A percentile compares a stretch with the other conserved stretches of the same genome.
These are phyloP conservation scores for Centrapalus pauciflorus DNA, from an alignment of 129 eudicot genomes.

Conservation along the genomic window DNA sequence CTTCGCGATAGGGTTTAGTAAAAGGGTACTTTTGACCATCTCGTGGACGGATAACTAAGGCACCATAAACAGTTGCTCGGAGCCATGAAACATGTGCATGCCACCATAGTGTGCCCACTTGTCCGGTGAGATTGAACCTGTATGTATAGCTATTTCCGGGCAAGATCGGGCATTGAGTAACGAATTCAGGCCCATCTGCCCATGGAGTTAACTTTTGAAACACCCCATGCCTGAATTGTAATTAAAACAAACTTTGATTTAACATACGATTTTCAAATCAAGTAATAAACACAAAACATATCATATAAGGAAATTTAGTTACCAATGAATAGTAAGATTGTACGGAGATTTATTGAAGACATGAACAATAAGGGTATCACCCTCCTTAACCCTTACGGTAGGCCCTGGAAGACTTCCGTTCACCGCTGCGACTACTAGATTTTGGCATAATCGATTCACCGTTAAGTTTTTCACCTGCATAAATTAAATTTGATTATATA, in stretches of 20 bases:
- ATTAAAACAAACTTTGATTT: neutral
- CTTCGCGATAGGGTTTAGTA: conserved; percentile 56
- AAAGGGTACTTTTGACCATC: conserved; percentile 56
- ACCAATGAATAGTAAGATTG: conserved; percentile 82
- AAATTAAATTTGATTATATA: neutral
- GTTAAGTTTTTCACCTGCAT: conserved; percentile 60
- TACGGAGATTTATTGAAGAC: conserved; percentile 69
- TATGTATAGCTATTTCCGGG: conserved; percentile 75
- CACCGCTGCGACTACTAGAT: conserved; percentile 55
- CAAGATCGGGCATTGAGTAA: conserved; percentile 70
- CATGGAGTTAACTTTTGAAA: conserved; percentile 58
- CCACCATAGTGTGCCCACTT: conserved; percentile 95
- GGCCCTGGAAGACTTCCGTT: conserved; percentile 89
- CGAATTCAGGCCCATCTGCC: conserved; percentile 76
- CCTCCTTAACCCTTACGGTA: conserved; percentile 56
- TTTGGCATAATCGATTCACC: conserved; percentile 41
- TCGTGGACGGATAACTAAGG: conserved; percentile 64
- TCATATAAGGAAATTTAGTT: neutral
- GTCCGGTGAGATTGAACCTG: conserved; percentile 54
- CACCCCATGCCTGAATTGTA: conserved; percentile 64
- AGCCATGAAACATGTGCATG: conserved; percentile 70
- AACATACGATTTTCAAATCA: neutral
- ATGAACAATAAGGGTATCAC: conserved; percentile 70
- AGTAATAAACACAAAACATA: too few species aligned
- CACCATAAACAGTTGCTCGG: conserved; percentile 87